Evolutionary conservation across 805 yeast species (phyloP).

Genomic region (Candida pini): DNA sequence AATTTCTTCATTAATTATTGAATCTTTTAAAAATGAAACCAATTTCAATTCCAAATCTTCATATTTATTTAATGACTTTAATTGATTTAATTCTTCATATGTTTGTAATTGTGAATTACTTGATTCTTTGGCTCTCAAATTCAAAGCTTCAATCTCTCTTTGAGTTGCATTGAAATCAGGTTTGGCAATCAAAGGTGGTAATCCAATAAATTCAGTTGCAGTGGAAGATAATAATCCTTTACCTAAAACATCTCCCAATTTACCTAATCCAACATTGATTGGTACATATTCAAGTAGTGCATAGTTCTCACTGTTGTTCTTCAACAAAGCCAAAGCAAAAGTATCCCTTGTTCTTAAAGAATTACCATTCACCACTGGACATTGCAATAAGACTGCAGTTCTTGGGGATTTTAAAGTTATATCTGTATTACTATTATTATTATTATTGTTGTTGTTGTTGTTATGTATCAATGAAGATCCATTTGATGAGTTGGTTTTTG

Average conservation of each 20-base stretch:
- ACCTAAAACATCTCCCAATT: conserved; percentile 64
- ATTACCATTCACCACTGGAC: conserved; percentile 36
- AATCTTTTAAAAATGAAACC: conserved; percentile 26
- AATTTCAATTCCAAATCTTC: conserved; percentile 26
- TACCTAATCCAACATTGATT: conserved; percentile 61
- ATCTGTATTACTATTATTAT: conserved; percentile 2
- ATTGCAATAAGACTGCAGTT: conserved; percentile 26
- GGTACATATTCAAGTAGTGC: conserved; percentile 39
- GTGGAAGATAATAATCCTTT: conserved; percentile 36
- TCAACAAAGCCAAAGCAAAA: conserved; percentile 36
- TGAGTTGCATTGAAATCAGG: conserved; percentile 14
- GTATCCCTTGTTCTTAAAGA: conserved; percentile 36
- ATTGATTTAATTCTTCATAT: conserved; percentile 21
- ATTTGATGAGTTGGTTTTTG: conserved; percentile 16
- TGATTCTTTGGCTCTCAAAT: conserved; percentile 12
- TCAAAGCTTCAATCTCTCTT: conserved; percentile 21
- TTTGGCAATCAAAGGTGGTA: conserved; percentile 17
- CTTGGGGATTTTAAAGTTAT: conserved; percentile 18
- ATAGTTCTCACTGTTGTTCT: conserved; percentile 37
- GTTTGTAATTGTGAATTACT: conserved; percentile 24
- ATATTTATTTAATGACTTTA: conserved; percentile 20
- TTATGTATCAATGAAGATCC: too few species aligned
- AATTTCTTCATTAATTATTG: conserved; percentile 14
- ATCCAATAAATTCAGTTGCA: conserved; percentile 18
- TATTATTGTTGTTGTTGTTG: conserved; percentile 3